Evolutionary conservation across 2,329 filamentous ascomycete species (phyloP).

Genomic region (Stagonosporopsis chrysanthemi): DNA sequence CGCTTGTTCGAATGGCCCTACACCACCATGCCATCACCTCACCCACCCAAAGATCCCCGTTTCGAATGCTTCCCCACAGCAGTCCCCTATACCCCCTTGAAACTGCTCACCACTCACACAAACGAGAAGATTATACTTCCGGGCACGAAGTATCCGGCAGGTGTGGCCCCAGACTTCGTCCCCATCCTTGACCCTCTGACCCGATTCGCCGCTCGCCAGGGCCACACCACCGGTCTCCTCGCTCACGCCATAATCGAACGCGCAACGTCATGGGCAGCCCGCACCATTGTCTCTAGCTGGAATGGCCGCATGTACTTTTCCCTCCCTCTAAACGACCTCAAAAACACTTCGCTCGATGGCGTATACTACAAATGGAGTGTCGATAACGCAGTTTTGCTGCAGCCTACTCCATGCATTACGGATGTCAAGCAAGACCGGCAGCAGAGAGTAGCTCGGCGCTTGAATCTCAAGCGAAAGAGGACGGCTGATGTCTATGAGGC

Average conservation of each 20-base stretch:
- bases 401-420: conserved; percentile 1
- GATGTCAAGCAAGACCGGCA: conserved; percentile 13
- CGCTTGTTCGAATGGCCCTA: conserved; percentile 41
- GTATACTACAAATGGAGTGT: conserved; percentile 31
- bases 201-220: conserved; percentile 35
- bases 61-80: conserved; percentile 18
- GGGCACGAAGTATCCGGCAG: conserved; percentile 26
- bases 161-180: conserved; percentile 31
- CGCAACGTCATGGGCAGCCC: conserved; percentile 34
- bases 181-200: conserved; percentile 27
- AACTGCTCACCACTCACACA: conserved; percentile 31
- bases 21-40: conserved; percentile 13
- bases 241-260: conserved; percentile 34
- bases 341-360: conserved; percentile 13
- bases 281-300: conserved; percentile 38
- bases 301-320: conserved; percentile 42
- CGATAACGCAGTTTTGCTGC: conserved; percentile 14
- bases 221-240: conserved; percentile 30
- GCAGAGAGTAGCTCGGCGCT: conserved; percentile 14
- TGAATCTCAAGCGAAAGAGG: conserved; percentile 21
- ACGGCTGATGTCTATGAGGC: conserved; percentile 33
- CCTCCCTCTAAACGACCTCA: conserved; percentile 15
- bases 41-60: not conserved
- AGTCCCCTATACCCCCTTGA: conserved; percentile 35
- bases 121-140: conserved; percentile 37